A percentile compares a stretch with the other conserved stretches of the same genome.
These are phyloP conservation scores for Suillus occidentalis DNA, from an alignment of 768 basidiomycete genomes.

Conservation along the genomic window DNA sequence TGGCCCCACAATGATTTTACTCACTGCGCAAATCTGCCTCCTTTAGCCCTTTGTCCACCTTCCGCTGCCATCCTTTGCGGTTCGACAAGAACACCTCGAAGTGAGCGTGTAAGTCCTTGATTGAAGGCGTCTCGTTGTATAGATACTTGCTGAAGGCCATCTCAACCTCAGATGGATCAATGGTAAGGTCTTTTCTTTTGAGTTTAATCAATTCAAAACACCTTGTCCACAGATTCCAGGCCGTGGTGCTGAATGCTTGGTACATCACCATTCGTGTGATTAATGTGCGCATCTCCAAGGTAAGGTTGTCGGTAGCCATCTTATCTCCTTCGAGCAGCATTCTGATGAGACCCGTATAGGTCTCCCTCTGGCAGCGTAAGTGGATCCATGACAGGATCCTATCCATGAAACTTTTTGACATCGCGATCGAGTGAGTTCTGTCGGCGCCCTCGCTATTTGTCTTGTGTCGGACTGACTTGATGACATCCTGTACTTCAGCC, in stretches of 20 bases:
- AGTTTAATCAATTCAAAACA: constrained; percentile 33
- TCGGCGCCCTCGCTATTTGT: not conserved
- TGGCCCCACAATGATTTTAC: not conserved
- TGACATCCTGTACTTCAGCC: not conserved
- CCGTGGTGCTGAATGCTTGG: not conserved
- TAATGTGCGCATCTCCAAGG: too few relatives aligned
- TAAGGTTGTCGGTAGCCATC: too few relatives aligned
- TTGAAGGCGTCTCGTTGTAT: not conserved
- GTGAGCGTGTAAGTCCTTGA: constrained; percentile 16
- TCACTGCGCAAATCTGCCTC: constrained; percentile 17
- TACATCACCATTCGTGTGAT: not conserved
- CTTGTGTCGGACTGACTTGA: not conserved
- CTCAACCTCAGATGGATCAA: not conserved
- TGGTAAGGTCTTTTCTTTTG: constrained; percentile 21
- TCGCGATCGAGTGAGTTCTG: not conserved
- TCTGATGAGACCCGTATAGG: too few relatives aligned
- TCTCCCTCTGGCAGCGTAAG: too few relatives aligned
- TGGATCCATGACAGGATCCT: too few relatives aligned
- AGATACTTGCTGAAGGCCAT: constrained; percentile 10
- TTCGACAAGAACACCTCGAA: constrained; percentile 24
- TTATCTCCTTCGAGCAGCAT: too few relatives aligned
- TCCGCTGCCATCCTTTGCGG: constrained; percentile 26
- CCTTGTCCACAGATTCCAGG: constrained; percentile 6
- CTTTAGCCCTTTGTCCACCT: constrained; percentile 25
- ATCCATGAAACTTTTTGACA: not conserved